Conservation (phyloP, 345 rosid species). For the Euphorbia pulcherrima region DNA sequence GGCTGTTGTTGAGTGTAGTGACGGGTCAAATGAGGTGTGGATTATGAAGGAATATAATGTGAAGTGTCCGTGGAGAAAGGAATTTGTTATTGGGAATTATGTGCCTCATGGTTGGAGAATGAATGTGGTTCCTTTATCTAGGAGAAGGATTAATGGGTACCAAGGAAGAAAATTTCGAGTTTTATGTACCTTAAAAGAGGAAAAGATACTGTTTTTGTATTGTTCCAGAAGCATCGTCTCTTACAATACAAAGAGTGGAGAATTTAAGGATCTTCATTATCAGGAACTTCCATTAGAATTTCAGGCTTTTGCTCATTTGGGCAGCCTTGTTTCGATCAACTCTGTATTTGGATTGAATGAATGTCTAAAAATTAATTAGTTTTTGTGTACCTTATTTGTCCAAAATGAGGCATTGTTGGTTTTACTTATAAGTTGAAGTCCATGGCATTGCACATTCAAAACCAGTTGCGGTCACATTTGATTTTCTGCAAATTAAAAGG, state of each 20-base stretch:
- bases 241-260: constrained; percentile 13
- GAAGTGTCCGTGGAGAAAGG: constrained; percentile 21
- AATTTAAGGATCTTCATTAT: constrained; percentile 9
- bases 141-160: constrained; percentile 15
- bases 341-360: not conserved
- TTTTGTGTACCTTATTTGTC: not conserved
- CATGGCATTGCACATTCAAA: too few species aligned
- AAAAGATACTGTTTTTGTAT: constrained; percentile 5
- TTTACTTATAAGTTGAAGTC: too few species aligned
- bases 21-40: constrained; percentile 19
- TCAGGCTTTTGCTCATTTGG: constrained; percentile 12
- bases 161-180: constrained; percentile 6
- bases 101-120: constrained; percentile 10
- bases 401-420: too few species aligned
- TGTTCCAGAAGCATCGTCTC: constrained; percentile 8
- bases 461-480: too few species aligned
- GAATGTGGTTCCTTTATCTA: constrained; percentile 10
- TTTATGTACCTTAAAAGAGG: constrained; percentile 11
- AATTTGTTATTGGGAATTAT: constrained; percentile 1
- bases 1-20: not conserved
- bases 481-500: not conserved
- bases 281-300: constrained; percentile 18
- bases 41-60: constrained; percentile 19
- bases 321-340: constrained; percentile 17
- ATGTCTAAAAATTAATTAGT: not conserved